Percentiles rank a stretch among this genome's conserved stretches.
Conservation (phyloP, 2,329 filamentous ascomycete genomes). For the Neocatenulostroma microsporum region DNA sequence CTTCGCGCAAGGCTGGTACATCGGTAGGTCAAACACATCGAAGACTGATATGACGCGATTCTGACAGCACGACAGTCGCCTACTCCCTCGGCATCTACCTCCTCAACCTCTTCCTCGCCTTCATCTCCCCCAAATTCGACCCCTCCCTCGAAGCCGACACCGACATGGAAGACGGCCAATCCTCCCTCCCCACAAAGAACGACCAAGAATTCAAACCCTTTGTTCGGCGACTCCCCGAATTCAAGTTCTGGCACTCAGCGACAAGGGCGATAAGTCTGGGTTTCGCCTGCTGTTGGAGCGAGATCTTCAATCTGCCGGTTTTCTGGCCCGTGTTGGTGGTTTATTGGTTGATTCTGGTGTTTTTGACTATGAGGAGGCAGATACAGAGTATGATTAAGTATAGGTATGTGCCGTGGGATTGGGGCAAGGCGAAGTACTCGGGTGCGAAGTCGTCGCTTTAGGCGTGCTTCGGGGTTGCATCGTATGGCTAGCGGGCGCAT, state of each 20-base stretch:
- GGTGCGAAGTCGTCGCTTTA: slow-evolving; percentile 1
- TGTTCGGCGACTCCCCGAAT: slow-evolving; percentile 90
- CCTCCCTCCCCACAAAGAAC: slow-evolving; percentile 81
- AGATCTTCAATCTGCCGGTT: slow-evolving; percentile 91
- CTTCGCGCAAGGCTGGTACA: slow-evolving; percentile 95
- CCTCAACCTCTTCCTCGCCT: slow-evolving; percentile 96
- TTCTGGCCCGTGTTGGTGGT: slow-evolving; percentile 99
- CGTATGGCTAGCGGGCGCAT: not conserved
- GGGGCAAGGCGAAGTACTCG: slow-evolving; percentile 32
- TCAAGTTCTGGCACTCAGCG: slow-evolving; percentile 99
- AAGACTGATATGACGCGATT: too few relatives aligned
- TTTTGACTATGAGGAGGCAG: slow-evolving; percentile 96
- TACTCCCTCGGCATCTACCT: slow-evolving; percentile 98
- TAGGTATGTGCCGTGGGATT: slow-evolving; percentile 57
- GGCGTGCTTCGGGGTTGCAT: not conserved
- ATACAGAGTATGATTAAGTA: slow-evolving; percentile 99
- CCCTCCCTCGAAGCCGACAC: slow-evolving; percentile 91
- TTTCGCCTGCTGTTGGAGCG: slow-evolving; percentile 86
- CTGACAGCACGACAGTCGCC: slow-evolving; percentile 77
- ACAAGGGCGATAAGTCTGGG: slow-evolving; percentile 77
- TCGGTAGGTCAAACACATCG: slow-evolving; percentile 53
- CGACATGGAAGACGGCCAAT: slow-evolving; percentile 88
- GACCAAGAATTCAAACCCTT: slow-evolving; percentile 98
- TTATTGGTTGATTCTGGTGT: slow-evolving; percentile 97
- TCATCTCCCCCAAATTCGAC: slow-evolving; percentile 97